These are phyloP conservation scores for Pachyrhizus erosus DNA, from an alignment of 306 rosid species.

Conservation along the genomic window DNA sequence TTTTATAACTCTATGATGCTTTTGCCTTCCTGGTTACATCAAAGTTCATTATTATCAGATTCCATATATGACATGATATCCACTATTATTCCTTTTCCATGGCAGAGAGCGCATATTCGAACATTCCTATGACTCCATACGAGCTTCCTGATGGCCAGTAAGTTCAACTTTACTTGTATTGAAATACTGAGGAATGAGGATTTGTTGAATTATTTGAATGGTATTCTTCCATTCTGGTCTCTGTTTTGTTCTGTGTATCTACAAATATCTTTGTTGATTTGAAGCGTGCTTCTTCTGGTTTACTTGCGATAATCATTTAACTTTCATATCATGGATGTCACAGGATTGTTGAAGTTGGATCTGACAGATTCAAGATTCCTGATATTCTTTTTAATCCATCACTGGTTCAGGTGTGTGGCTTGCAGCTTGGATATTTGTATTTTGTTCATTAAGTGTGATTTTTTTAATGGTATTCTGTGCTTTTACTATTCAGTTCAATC, in stretches of 20 bases:
- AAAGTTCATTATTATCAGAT: background rate
- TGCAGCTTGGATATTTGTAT: background rate
- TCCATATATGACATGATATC: constrained; percentile 35
- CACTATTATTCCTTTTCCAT: constrained; percentile 14
- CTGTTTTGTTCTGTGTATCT: background rate
- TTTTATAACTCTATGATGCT: constrained; percentile 36
- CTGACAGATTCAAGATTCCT: constrained; percentile 98
- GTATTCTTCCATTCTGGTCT: constrained; percentile 33
- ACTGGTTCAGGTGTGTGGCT: constrained; percentile 71
- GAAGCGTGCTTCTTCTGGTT: background rate
- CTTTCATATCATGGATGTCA: background rate
- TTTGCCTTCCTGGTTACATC: constrained; percentile 34
- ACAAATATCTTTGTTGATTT: constrained; percentile 14
- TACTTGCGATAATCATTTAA: constrained; percentile 23
- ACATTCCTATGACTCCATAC: constrained; percentile 93
- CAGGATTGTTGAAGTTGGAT: constrained; percentile 96
- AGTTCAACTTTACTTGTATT: constrained; percentile 51
- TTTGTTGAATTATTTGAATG: constrained; percentile 10
- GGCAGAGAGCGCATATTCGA: constrained; percentile 89
- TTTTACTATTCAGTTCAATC: constrained; percentile 14
- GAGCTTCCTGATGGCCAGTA: constrained; percentile 99
- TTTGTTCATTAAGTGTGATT: background rate
- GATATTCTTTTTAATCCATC: constrained; percentile 93
- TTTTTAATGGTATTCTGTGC: background rate
- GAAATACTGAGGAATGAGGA: constrained; percentile 14